Evolutionary conservation across 768 basidiomycete genomes (phyloP), one percentile per base, ranked within the genome.

Genomic region (Pulveroboletus sp.): DNA sequence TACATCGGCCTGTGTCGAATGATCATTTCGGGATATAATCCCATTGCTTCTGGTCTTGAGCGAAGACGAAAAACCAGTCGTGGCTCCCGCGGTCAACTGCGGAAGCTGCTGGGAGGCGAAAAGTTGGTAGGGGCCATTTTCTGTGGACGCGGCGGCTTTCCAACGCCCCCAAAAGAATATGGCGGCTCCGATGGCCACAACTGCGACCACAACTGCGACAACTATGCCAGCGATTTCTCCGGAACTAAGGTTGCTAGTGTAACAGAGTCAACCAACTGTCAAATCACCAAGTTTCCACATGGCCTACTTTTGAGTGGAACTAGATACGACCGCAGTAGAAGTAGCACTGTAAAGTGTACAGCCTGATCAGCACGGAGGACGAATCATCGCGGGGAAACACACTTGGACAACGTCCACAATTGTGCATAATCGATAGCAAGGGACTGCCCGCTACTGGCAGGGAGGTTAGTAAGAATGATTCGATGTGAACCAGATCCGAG

Each of bases 401-500:
- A 68, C 67, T 44, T 60, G 49, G 53, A 27, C 31, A 47, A 30
- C n/a, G 47, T 43, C 48, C 51, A 63, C 30, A 67, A 6, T 11
- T 49, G 47, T 9, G 73, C 74, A 38, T 70, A 68, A 38, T 73
- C 68, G 27, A 75, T 61, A 20, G 61, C 37, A 12, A 72, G 61
- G 2, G 47, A 47, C 50, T 65, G 57, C 4, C 49, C 55, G 6
- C 43, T 47, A 2, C 20, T 3, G 6, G 36, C 47, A 30, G 71
- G 63, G 23, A 57, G 53, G 41, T 71, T 74, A 16, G 60, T 64
- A 27, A 76, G 45, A 17, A 56, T 51, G n/a, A 76, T 24, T 30
- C 60, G 64, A 54, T 76, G 61, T 44, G 65, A 44, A 14, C 75
- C 68, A 11, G 73, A 43, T 6, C 77, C 76, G 37, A 68, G 74